Base-by-base conservation (phyloP, 345 rosid genomes). In the Salix dunnii region DNA sequence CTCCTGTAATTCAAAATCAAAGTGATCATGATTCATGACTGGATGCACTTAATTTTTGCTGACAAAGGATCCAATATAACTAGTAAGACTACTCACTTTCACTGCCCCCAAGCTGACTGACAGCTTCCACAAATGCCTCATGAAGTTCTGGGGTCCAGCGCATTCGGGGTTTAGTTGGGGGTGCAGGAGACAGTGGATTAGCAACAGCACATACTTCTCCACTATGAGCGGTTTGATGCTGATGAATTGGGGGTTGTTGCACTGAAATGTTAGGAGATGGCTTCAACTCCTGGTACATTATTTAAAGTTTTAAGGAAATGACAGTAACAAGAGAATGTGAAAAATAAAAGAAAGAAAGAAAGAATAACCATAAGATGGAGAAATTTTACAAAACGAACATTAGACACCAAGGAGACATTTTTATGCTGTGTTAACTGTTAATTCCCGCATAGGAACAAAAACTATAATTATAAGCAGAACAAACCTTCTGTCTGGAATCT, bases 131-230 rank as follows among this genome's bases (percentile, higher is more conserved):
- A 77, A 95, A 95, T 68, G 94, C 85, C 81, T 92, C 99, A 62
- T 95, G 99, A 82, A 92, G 96, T 78, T 95, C 97, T 13, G 92
- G 97, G 25, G 97, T 94, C 98, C 98, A 94, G 20, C 97, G 96
- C 94, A 94, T 92, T 70, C 98, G 87, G 30, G 91, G 71, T 87
- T 89, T 94, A 46, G 86, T 79, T 68, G 81, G 38, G 35, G 88
- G 76, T 74, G 83, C 82, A 70, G 81, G 38, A 2, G 89, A 70
- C 21, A 77, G 73, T 61, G 85, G 82, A 77, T 66, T 76, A 63
- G 85, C 75, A 74, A 33, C 78, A 53, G 76, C 62, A 73, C 74
- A 66, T 43, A 55, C 75, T 72, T 89, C 92, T 79, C 72, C 79
- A 48, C 65, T 70, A 63, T 76, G 70, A 36, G 68, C 79, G 68